These are phyloP conservation scores for Coniochaeta sp. DNA, from an alignment of 2,329 filamentous ascomycete genomes.

Conservation along the genomic window DNA sequence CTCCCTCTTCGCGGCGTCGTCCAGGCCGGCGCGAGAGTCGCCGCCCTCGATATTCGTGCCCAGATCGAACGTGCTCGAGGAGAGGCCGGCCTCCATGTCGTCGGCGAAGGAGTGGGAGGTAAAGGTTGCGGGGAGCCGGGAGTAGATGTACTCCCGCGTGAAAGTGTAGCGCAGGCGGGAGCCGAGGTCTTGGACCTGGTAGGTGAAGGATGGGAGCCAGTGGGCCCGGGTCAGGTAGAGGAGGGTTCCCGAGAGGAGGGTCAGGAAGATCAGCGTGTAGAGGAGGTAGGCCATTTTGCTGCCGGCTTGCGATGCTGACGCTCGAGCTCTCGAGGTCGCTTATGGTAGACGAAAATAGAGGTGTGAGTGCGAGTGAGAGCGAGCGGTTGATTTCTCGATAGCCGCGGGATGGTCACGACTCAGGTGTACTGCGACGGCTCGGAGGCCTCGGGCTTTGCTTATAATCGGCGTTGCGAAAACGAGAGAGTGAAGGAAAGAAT, in stretches of 20 bases:
- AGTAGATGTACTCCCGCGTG: constrained; percentile 61
- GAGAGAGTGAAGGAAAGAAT: constrained; percentile 7
- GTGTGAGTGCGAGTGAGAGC: too few species aligned
- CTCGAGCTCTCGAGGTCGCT: background rate
- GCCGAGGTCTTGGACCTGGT: constrained; percentile 31
- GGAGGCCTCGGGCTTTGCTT: constrained; percentile 3
- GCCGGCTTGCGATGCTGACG: constrained; percentile 1
- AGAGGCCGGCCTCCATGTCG: constrained; percentile 84
- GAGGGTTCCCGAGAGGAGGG: constrained; percentile 63
- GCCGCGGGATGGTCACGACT: background rate
- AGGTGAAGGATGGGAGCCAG: constrained; percentile 68
- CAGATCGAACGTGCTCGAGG: constrained; percentile 77
- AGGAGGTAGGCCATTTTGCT: constrained; percentile 72
- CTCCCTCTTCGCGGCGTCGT: constrained; percentile 72
- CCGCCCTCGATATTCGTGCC: constrained; percentile 70
- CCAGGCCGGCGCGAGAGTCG: constrained; percentile 73
- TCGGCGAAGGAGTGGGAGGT: constrained; percentile 69
- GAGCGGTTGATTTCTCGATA: background rate
- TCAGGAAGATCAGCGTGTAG: constrained; percentile 66
- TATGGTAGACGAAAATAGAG: too few species aligned
- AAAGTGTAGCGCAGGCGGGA: constrained; percentile 26
- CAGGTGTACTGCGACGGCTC: background rate
- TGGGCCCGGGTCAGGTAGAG: constrained; percentile 73
- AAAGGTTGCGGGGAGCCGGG: constrained; percentile 54
- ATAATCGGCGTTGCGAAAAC: background rate